A percentile compares a stretch with the other conserved stretches of the same genome.
These are phyloP conservation scores for Scedosporium minutisporum DNA, from an alignment of 2,329 filamentous ascomycete species.

Conservation along the genomic window DNA sequence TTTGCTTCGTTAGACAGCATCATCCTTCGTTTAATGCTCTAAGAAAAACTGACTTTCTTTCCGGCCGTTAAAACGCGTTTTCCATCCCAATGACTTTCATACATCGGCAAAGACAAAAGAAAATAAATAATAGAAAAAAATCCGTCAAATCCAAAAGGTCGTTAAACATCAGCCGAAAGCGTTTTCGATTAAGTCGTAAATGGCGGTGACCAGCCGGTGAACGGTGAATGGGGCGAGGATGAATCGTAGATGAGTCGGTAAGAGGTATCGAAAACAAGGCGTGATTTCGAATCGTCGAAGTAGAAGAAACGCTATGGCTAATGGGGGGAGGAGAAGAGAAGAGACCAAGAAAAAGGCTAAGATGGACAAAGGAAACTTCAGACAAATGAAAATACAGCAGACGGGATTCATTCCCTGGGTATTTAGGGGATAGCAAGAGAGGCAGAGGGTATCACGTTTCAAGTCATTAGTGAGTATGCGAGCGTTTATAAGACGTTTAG, in stretches of 20 bases:
- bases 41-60: background rate
- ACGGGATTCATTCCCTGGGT: background rate
- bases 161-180: background rate
- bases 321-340: slow-evolving; percentile 16
- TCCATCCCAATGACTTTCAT: background rate
- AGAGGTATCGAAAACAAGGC: background rate
- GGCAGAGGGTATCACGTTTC: background rate
- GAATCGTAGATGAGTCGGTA: background rate
- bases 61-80: background rate
- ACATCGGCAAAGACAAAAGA: background rate
- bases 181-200: background rate
- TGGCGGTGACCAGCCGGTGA: slow-evolving; percentile 23
- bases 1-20: background rate
- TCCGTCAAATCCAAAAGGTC: background rate
- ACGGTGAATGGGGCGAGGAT: background rate
- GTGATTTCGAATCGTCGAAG: background rate
- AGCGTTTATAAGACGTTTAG: slow-evolving; percentile 30
- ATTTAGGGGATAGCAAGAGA: background rate
- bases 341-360: slow-evolving; percentile 17
- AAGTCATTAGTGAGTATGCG: background rate
- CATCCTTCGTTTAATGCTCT: background rate
- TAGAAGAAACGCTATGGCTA: slow-evolving; percentile 4
- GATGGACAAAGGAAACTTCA: slow-evolving; percentile 10
- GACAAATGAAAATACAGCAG: background rate
- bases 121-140: slow-evolving; percentile 1